Evolutionary conservation across 1,284 basidiomycete species (phyloP), one percentile per base, ranked within the genome.

Genomic region (Boletus smithii): DNA sequence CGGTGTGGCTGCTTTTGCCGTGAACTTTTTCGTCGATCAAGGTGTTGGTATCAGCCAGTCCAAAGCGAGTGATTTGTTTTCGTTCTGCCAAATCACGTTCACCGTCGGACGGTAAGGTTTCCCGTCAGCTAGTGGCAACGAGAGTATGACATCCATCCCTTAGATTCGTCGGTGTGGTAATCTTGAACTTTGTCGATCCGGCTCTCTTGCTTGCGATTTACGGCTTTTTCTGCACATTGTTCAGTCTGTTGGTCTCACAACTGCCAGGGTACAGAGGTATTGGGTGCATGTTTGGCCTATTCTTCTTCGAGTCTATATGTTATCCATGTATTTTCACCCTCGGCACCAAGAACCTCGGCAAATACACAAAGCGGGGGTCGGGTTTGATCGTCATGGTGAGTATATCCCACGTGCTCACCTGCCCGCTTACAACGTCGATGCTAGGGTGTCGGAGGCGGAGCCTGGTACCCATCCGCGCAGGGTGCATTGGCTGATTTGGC

Each of bases 301-400:
- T 88, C 76, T 88, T 85, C 75, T 88, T 87, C 66, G 86, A 88
- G 65, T 83, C 80, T 8, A 81, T 83, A 56, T 83, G 82, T 61
- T 84, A 83, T 59, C 81, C 83, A 5, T 80, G 82, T 56, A 83
- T 88, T 50, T 87, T 85, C 69, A 82, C 82, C 1, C 72, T 89
- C 31, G 83, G 77, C 7, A 91, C 87, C 27, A 77, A 80, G 65
- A 80, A 81, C 58, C 71, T 88, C 38, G 87, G 86, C 27, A 72
- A 73, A 46, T 75, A 85, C 69, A 85, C 86, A 5, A 86, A 87
- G 66, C 71, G 73, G 44, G 86, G 81, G 1, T 84, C 86, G 13
- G 80, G 80, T 48, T 65, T 88, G 49, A 79, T 89, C 50, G 85
- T 86, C 49, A 82, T 83, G 81, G 61, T 54, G 42, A 43, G 49